Base-by-base conservation (phyloP, 2,329 filamentous ascomycete genomes). In the Aspergillus tubingensis region DNA sequence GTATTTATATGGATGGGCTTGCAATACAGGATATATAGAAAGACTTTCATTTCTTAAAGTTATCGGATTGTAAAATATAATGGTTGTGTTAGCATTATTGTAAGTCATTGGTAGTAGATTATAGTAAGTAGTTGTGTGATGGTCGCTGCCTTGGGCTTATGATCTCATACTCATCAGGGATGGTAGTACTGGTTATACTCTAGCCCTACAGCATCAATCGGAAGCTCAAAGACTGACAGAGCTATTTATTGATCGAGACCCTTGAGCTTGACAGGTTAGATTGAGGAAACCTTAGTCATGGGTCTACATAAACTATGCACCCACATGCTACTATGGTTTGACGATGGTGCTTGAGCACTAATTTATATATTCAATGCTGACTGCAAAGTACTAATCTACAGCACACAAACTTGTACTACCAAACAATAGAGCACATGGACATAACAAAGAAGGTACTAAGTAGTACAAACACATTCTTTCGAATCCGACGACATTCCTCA, bases 111-210 rank as follows among this genome's bases (percentile, higher is more conserved):
- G 30, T 36, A 5, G 32, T 36, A 15, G 32, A 10, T 13, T 5
- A 36, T 36, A 36, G 21, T 23, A 23, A 23, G 21, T 23, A 23
- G 25, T 25, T 47, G 52, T 8, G 39, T 30, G 53, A 17, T 23
- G 19, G 19, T 23, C 19, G 10, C 41, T 23, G 19, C 41, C 41
- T 44, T 19, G 27, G 23, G 19, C 30, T 23, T 39, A 60, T 60
- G 58, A 60, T 60, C 58, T 60, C 54, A 60, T 60, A 41, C 47
- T 50, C n/a, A 30, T 30, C 8, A 30, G 27, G 27, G 27, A 30
- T 30, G 27, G 4, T 11, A 30, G 8, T 30, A 11, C 11, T 2
- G 25, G 25, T 8, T 27, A 36, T 36, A 36, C 32, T 36, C 11
- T 36, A 36, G 11, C 32, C 10, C 32, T 36, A 36, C 11, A 13